These are phyloP conservation scores for Fraxinus cuspidata DNA, from an alignment of 257 asterid species.

Conservation along the genomic window DNA sequence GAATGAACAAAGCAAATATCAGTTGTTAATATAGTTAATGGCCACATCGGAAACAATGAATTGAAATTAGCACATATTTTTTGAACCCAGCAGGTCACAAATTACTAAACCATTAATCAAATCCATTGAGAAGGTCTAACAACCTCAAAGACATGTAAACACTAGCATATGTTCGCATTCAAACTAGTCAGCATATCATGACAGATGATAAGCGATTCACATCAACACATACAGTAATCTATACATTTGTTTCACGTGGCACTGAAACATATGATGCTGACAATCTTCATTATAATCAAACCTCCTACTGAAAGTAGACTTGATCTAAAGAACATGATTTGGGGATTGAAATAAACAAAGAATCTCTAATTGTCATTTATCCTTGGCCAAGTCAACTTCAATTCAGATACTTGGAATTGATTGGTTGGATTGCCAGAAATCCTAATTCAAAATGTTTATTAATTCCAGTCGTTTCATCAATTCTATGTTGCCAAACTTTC, in stretches of 20 bases:
- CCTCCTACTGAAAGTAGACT: neutral
- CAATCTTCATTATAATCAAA: neutral
- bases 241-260: neutral
- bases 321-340: neutral
- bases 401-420: neutral
- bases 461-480: neutral
- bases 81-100: neutral
- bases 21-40: neutral
- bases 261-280: neutral
- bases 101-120: neutral
- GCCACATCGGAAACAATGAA: neutral
- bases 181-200: neutral
- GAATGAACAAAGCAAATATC: neutral
- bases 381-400: neutral
- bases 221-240: neutral
- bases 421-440: neutral
- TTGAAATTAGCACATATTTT: neutral
- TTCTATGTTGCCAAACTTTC: neutral
- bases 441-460: neutral
- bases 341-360: neutral
- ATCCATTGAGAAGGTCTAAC: neutral
- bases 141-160: neutral
- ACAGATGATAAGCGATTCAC: neutral
- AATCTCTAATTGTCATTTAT: neutral
- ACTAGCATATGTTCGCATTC: neutral